phyloP scores from a whole-genome alignment of 2,329 filamentous ascomycete species.

The Rhynchosporium graminicola region DNA sequence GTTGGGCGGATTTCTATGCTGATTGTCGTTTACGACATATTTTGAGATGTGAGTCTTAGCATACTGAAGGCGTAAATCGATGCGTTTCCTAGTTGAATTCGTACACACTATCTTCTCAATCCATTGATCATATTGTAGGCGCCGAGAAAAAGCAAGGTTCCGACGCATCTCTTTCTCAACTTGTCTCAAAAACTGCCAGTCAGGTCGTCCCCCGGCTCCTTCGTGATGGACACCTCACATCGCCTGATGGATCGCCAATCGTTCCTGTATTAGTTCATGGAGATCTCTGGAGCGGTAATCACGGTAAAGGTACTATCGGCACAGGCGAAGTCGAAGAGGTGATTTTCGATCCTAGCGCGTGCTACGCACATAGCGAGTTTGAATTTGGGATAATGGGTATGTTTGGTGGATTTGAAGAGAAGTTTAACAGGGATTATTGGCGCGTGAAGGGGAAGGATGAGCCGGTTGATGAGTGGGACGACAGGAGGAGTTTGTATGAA shows the following conservation, averaged over 20 bases:
- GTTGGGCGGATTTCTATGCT: conserved; percentile 84
- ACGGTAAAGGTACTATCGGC: conserved; percentile 63
- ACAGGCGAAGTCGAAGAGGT: conserved; percentile 65
- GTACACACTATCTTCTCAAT: too few species aligned
- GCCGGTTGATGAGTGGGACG: conserved; percentile 80
- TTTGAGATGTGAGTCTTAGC: conserved; percentile 43
- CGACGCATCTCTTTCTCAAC: conserved; percentile 60
- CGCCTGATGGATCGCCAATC: conserved; percentile 52
- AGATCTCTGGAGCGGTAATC: conserved; percentile 92
- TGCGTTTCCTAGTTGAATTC: neutral
- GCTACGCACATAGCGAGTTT: conserved; percentile 86
- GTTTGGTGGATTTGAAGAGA: conserved; percentile 82
- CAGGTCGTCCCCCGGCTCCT: conserved; percentile 76
- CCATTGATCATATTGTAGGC: conserved; percentile 41
- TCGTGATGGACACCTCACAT: conserved; percentile 64
- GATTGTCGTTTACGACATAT: conserved; percentile 72
- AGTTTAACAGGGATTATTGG: conserved; percentile 79
- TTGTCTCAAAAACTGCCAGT: conserved; percentile 65
- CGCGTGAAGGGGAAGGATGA: conserved; percentile 74
- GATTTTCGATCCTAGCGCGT: conserved; percentile 78
- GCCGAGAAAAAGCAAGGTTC: conserved; percentile 59
- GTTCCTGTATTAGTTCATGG: conserved; percentile 84
- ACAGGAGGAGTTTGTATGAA: conserved; percentile 79
- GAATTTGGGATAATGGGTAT: conserved; percentile 94
- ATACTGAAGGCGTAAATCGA: neutral